Evolutionary conservation across 2,329 filamentous ascomycete genomes (phyloP).

Genomic region (Ophiostoma perfectum): DNA sequence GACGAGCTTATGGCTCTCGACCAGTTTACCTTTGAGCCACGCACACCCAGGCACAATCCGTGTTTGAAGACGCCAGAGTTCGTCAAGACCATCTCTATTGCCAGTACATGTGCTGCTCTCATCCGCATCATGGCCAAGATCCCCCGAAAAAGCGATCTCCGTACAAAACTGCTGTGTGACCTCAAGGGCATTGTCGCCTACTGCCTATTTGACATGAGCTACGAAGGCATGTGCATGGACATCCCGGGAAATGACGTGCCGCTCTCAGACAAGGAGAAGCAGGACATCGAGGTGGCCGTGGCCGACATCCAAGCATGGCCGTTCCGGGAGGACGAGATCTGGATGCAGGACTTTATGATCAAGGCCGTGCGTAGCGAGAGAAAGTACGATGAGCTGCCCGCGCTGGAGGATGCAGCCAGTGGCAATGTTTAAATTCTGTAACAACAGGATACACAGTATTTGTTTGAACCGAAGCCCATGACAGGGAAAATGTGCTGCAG

Average conservation of each 20-base stretch:
- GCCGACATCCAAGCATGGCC: neutral
- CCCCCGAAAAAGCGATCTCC: neutral
- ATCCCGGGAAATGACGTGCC: conserved; percentile 1
- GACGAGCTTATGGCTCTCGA: neutral
- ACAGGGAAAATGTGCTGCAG: no score
- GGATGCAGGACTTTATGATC: neutral
- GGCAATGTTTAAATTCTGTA: neutral
- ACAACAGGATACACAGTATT: no score
- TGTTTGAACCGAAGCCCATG: no score
- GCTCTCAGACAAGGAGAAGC: neutral
- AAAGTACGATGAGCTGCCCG: neutral
- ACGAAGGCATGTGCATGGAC: neutral
- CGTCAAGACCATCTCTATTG: neutral
- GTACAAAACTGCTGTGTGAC: neutral
- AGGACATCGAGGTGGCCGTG: neutral
- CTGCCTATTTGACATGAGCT: neutral
- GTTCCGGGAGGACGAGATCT: neutral
- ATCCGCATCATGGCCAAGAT: neutral
- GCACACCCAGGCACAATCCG: neutral
- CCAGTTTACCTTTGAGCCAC: neutral
- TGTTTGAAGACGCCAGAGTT: neutral
- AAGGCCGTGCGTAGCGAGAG: neutral
- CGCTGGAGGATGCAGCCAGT: neutral
- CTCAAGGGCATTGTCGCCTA: neutral
- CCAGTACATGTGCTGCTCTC: neutral